These are phyloP conservation scores for Lindgomyces ingoldianus DNA, from an alignment of 495 filamentous ascomycete genomes.

Conservation along the genomic window DNA sequence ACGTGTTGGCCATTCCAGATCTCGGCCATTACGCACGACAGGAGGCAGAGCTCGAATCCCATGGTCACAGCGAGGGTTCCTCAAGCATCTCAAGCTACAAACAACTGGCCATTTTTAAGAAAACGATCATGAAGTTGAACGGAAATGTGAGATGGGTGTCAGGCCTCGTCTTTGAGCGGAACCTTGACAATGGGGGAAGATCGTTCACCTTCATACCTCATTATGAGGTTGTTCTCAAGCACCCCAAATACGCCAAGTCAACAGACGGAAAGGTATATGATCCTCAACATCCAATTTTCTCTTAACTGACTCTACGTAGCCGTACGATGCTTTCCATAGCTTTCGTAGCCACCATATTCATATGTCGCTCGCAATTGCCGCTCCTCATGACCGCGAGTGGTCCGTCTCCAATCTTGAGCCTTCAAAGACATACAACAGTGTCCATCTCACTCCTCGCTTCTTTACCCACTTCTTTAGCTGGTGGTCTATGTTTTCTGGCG, in stretches of 20 bases:
- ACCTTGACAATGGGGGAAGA: slow-evolving; percentile 63
- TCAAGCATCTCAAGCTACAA: slow-evolving; percentile 66
- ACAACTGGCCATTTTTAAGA: slow-evolving; percentile 82
- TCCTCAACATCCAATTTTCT: background rate
- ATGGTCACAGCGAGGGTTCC: slow-evolving; percentile 53
- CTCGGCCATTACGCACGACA: slow-evolving; percentile 81
- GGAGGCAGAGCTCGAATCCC: slow-evolving; percentile 55
- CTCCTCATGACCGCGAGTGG: slow-evolving; percentile 82
- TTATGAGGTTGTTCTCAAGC: slow-evolving; percentile 84
- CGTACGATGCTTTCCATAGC: slow-evolving; percentile 88
- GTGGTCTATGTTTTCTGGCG: slow-evolving; percentile 95
- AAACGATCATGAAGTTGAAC: slow-evolving; percentile 97
- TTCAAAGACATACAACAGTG: slow-evolving; percentile 88
- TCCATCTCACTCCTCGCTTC: slow-evolving; percentile 90
- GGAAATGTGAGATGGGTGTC: slow-evolving; percentile 89
- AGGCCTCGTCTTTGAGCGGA: slow-evolving; percentile 88
- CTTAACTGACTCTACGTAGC: slow-evolving; percentile 44
- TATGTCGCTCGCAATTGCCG: slow-evolving; percentile 83
- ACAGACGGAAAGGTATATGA: slow-evolving; percentile 42
- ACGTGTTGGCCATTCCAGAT: slow-evolving; percentile 89
- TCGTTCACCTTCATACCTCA: slow-evolving; percentile 89
- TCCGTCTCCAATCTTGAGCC: slow-evolving; percentile 66
- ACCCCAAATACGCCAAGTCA: slow-evolving; percentile 69
- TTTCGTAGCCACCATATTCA: slow-evolving; percentile 97
- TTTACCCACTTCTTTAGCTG: slow-evolving; percentile 98